These are phyloP conservation scores for Syzygium aqueum DNA, from an alignment of 345 rosid species.

Conservation along the genomic window DNA sequence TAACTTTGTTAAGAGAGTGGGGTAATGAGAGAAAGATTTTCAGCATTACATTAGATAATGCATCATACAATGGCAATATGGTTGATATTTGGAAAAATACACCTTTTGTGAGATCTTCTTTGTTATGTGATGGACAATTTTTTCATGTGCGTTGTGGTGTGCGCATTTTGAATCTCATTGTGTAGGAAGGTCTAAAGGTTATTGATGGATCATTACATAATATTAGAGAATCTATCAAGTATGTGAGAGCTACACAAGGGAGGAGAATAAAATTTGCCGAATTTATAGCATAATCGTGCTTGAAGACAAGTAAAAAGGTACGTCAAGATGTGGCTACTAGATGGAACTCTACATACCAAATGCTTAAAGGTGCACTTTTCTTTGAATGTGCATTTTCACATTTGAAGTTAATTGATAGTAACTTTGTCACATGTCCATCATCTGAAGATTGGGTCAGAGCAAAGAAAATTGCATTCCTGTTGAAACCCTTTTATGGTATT, in stretches of 20 bases:
- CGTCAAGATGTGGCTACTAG: background rate
- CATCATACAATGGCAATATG: background rate
- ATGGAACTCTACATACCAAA: conserved; percentile 2
- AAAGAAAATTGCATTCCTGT: background rate
- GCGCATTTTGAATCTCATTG: background rate
- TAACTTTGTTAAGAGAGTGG: background rate
- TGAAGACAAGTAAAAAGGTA: background rate
- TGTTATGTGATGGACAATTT: background rate
- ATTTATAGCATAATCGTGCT: background rate
- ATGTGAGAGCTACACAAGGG: background rate
- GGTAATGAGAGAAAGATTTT: background rate
- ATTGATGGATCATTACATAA: background rate
- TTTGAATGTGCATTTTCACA: background rate
- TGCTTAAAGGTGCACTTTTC: background rate
- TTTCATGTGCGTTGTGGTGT: background rate
- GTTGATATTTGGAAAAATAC: background rate
- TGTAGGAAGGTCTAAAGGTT: background rate
- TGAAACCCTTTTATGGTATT: background rate
- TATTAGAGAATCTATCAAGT: background rate
- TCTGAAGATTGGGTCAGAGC: background rate
- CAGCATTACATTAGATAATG: background rate
- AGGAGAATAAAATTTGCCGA: background rate
- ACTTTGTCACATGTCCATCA: background rate
- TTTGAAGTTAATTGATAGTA: background rate
- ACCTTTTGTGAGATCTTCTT: background rate